Base-by-base conservation (phyloP, 805 yeast genomes). In the Saccharomyces jurei region DNA sequence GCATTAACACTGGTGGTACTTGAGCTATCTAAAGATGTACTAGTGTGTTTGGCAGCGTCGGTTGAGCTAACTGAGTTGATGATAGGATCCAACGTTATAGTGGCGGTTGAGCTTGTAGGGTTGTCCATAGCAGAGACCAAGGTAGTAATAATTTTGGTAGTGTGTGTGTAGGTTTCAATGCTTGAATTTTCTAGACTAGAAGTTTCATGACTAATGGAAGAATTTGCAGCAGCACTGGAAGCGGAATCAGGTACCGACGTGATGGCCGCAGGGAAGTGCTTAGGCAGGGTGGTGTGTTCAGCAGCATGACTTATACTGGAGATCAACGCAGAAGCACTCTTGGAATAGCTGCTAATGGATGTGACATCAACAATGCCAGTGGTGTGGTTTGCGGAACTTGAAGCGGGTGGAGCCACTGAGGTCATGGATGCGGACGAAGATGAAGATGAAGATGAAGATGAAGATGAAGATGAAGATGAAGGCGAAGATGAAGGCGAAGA, bases 321-420 rank as follows among this genome's bases (percentile, higher is more conserved):
- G 21, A 4, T 17, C 17, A 14, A 31, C 36, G 4, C 36, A 2
- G 36, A 14, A 14, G 36, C 44, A 17, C 25, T 36, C 3, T 21
- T 17, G 2, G 44, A 36, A 17, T 6, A 8, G 25, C 3, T 17
- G 25, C 25, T 6, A 17, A 17, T 31, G 17, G 44, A 21, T n/a
- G 21, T 32, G 10, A 17, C 21, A 9, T 14, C 41, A 32, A 3
- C 6, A 8, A 6, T 32, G n/a, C 41, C n/a, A 21, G 4, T 36
- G 25, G 8, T 3, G 6, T 36, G 17, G 11, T 17, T 17, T n/a
- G 44, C 25, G 6, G 36, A 31, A 14, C 36, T 31, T 31, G 36
- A 31, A 31, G 36, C 36, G 22, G 55, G 47, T 27, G 52, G 51
- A 27, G 58, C 50, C 26, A 58, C 54, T 36, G 58, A 14, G 3